Evolutionary conservation across 139 green algal species (phyloP).

Genomic region (Pycnococcus provasolii): DNA sequence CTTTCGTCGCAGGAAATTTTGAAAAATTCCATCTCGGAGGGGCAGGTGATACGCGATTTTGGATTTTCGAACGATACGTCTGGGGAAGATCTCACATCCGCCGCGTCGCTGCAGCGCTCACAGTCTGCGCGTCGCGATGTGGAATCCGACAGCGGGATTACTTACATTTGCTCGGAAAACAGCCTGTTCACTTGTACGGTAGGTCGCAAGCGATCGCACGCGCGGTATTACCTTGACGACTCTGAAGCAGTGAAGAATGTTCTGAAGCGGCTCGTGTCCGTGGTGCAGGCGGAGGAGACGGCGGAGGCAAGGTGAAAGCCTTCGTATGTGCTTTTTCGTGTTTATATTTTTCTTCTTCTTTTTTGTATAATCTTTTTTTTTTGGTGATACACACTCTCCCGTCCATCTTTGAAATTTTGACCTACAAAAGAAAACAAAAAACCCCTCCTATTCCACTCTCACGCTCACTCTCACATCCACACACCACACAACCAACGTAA

Average conservation of each 20-base stretch:
- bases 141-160: not conserved
- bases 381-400: no score
- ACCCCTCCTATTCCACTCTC: no score
- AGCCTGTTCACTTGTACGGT: constrained; percentile 13
- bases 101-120: not conserved
- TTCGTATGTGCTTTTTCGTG: no score
- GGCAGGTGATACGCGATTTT: not conserved
- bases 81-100: not conserved
- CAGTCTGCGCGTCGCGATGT: not conserved
- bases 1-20: not conserved
- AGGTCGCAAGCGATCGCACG: constrained; percentile 11
- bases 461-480: no score
- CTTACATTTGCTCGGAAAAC: not conserved
- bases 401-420: no score
- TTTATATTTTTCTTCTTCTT: no score
- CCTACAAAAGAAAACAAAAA: no score
- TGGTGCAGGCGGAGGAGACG: no score
- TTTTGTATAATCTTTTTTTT: no score
- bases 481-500: no score
- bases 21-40: not conserved
- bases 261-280: no score
- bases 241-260: not conserved
- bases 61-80: not conserved
- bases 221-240: constrained; percentile 15
- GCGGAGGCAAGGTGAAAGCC: no score